Conservation (phyloP, 331 rosid species). For the Quercus lobata region DNA sequence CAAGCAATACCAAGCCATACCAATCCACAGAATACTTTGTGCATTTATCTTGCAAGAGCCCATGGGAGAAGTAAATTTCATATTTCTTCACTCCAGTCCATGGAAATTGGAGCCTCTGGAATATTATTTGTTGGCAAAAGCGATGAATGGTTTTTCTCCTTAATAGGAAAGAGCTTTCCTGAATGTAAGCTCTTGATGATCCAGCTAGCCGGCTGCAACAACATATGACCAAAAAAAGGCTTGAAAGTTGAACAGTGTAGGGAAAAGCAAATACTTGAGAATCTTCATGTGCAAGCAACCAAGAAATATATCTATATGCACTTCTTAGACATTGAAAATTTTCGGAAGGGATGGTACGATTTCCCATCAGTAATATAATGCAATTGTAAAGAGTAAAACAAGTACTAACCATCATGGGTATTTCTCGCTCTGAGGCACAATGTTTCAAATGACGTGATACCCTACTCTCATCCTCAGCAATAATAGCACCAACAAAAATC, state of each 20-base stretch:
- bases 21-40: not conserved
- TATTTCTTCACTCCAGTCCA: constrained; percentile 45
- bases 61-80: constrained; percentile 16
- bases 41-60: constrained; percentile 13
- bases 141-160: constrained; percentile 12
- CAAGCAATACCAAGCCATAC: not conserved
- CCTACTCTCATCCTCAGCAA: constrained; percentile 47
- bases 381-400: not conserved
- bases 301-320: not conserved
- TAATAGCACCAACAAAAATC: constrained; percentile 45
- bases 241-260: not conserved
- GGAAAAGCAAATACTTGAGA: not conserved
- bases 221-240: not conserved
- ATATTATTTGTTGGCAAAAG: constrained; percentile 21
- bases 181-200: constrained; percentile 65
- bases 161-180: constrained; percentile 59
- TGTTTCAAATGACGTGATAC: constrained; percentile 77
- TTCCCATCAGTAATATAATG: not conserved
- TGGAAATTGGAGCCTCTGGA: constrained; percentile 23
- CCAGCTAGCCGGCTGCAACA: constrained; percentile 73
- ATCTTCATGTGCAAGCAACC: not conserved
- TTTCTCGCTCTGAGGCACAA: constrained; percentile 56
- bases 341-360: not conserved
- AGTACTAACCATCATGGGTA: constrained; percentile 55
- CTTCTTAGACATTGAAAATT: not conserved